Evolutionary conservation across 805 yeast genomes (phyloP), one percentile per base, ranked within the genome.

Genomic region (Pichia heedii): DNA sequence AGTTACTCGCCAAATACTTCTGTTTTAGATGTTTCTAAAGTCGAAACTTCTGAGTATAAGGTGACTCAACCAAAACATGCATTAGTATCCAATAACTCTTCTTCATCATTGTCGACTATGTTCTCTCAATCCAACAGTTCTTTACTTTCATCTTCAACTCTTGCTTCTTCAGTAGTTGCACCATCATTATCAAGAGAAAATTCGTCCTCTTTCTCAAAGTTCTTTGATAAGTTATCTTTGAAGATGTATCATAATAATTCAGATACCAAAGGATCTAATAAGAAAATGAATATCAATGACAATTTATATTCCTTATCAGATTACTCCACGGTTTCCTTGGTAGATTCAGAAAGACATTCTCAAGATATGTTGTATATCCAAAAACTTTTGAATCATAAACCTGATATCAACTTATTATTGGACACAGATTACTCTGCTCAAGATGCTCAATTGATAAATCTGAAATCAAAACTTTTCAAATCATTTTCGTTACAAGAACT

Each of bases 401-500:
- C 54, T 3, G 47, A 42, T 34, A 37, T 48, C n/a, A 42, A 42
- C 21, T 10, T 29, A 2, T 33, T 43, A n/a, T 22, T 41, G 9
- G 45, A 46, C 29, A 30, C 42, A 3, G 39, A 40, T 16, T 41
- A 41, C 33, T 22, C 42, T 4, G 40, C 48, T 12, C 26, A 42
- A 15, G 47, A 47, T 11, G 44, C 50, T 4, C 43, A 36, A 30
- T 22, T 32, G 33, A 29, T 36, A 6, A 36, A 35, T 19, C 35
- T 35, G 5, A 32, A 41, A 33, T 44, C 48, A 19, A 16, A 29
- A 11, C 16, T 38, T 7, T 29, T 51, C 4, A 41, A 44, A 38
- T 42, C 59, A 3, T 55, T 47, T 33, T 60, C 66, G 6, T 41
- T 63, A 33, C 66, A 63, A 45, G 62, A 62, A 30, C 40, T 62